These are phyloP conservation scores for Vachellia pachyceras DNA, from an alignment of 306 rosid species.

Conservation along the genomic window DNA sequence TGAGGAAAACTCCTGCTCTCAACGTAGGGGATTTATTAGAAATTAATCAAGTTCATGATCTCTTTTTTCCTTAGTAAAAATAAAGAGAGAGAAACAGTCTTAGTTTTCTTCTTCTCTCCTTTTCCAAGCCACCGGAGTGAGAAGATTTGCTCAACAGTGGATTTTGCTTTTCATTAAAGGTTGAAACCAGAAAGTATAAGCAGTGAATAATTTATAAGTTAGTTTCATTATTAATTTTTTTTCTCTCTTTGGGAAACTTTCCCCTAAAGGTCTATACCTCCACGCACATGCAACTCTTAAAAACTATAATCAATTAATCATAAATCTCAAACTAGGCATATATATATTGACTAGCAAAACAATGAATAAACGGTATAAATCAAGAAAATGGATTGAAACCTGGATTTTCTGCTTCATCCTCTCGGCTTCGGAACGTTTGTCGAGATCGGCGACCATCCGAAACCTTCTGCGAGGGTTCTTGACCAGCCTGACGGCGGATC, in stretches of 20 bases:
- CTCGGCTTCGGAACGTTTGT: constrained; percentile 64
- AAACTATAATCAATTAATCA: background rate
- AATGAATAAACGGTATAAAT: background rate
- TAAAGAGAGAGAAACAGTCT: no score
- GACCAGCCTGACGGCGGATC: constrained; percentile 76
- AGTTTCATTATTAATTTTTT: background rate
- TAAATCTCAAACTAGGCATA: background rate
- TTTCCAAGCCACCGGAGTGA: background rate
- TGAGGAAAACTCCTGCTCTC: no score
- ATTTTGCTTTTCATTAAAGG: background rate
- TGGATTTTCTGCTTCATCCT: constrained; percentile 63
- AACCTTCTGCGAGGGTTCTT: constrained; percentile 78
- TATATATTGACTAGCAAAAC: background rate
- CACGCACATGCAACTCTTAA: background rate
- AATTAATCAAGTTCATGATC: no score
- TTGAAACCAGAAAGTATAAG: background rate
- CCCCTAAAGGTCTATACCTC: background rate
- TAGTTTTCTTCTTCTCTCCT: background rate
- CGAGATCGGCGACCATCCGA: constrained; percentile 85
- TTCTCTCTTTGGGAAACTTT: background rate
- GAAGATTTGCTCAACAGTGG: background rate
- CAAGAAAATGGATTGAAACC: constrained; percentile 41
- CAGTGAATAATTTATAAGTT: background rate
- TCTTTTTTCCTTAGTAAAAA: no score
- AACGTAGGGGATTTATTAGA: no score